phyloP scores from a whole-genome alignment of 2,329 filamentous ascomycete genomes.

The Alternaria tenuissima region DNA sequence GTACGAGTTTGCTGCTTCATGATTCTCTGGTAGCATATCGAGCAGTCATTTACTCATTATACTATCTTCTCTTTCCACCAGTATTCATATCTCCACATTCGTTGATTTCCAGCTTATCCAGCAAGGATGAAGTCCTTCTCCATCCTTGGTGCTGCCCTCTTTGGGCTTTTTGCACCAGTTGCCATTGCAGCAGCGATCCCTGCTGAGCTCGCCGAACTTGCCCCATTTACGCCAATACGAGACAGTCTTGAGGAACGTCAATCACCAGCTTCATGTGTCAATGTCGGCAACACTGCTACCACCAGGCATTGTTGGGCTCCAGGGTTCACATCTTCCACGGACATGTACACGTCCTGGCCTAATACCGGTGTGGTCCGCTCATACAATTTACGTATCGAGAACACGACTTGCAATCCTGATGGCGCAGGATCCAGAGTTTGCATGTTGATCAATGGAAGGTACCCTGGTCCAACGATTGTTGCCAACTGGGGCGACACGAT shows the following conservation, averaged over 20 bases:
- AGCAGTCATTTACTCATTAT: neutral
- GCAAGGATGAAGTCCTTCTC: conserved; percentile 35
- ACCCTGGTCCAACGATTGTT: conserved; percentile 68
- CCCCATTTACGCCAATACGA: conserved; percentile 15
- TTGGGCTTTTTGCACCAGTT: conserved; percentile 27
- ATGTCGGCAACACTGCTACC: conserved; percentile 48
- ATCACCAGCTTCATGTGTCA: conserved; percentile 11
- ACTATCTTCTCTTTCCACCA: neutral
- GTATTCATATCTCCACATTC: conserved; percentile 14
- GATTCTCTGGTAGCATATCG: conserved; percentile 8
- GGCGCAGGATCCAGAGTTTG: conserved; percentile 46
- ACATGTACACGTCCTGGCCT: conserved; percentile 53
- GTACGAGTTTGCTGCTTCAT: neutral
- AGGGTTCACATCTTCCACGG: conserved; percentile 51
- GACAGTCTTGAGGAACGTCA: conserved; percentile 30
- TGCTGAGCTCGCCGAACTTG: conserved; percentile 23
- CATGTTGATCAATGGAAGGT: conserved; percentile 58
- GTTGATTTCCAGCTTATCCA: neutral
- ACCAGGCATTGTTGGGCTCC: conserved; percentile 51
- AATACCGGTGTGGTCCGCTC: conserved; percentile 43
- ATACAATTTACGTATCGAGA: conserved; percentile 51
- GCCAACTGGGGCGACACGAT: conserved; percentile 55
- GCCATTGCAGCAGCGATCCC: conserved; percentile 29
- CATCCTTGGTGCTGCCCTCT: conserved; percentile 26
- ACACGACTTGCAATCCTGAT: conserved; percentile 54